phyloP scores from a whole-genome alignment of 495 filamentous ascomycete genomes.

The Wilcoxina mikolae region DNA sequence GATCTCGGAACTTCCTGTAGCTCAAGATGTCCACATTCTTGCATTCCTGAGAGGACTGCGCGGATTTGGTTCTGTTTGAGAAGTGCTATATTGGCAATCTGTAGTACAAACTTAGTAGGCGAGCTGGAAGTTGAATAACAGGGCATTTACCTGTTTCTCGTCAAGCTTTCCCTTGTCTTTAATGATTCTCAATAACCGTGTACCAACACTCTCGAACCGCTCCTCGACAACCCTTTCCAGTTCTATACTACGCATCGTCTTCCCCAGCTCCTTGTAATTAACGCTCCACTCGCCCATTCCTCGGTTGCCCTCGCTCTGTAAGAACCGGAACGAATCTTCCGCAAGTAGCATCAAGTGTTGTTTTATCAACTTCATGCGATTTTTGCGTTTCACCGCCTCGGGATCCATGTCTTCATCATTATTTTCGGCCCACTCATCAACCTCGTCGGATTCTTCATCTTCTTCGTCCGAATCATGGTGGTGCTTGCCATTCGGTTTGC shows the following conservation, averaged over 20 bases:
- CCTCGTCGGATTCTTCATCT: conserved; percentile 34
- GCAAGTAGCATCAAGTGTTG: conserved; percentile 64
- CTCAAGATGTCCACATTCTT: conserved; percentile 67
- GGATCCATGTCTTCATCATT: conserved; percentile 33
- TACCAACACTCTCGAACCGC: conserved; percentile 56
- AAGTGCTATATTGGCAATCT: conserved; percentile 53
- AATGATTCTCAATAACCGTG: conserved; percentile 67
- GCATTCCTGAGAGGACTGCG: conserved; percentile 62
- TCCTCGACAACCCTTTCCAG: conserved; percentile 63
- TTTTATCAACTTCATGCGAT: conserved; percentile 43
- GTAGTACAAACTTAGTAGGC: not conserved
- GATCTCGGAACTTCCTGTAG: conserved; percentile 87
- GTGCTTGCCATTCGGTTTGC: conserved; percentile 12
- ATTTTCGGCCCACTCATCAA: conserved; percentile 24
- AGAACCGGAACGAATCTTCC: conserved; percentile 54
- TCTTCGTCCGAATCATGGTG: conserved; percentile 24
- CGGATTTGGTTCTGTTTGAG: conserved; percentile 69
- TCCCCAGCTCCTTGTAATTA: conserved; percentile 54
- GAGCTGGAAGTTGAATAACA: not conserved
- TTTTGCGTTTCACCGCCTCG: conserved; percentile 26
- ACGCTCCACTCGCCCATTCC: conserved; percentile 64
- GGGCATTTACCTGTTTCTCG: conserved; percentile 48
- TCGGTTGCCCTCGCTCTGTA: conserved; percentile 40
- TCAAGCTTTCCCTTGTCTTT: conserved; percentile 77
- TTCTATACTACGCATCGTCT: conserved; percentile 53